phyloP scores from a whole-genome alignment of 2,329 filamentous ascomycete species.

The Colletotrichum phormii region DNA sequence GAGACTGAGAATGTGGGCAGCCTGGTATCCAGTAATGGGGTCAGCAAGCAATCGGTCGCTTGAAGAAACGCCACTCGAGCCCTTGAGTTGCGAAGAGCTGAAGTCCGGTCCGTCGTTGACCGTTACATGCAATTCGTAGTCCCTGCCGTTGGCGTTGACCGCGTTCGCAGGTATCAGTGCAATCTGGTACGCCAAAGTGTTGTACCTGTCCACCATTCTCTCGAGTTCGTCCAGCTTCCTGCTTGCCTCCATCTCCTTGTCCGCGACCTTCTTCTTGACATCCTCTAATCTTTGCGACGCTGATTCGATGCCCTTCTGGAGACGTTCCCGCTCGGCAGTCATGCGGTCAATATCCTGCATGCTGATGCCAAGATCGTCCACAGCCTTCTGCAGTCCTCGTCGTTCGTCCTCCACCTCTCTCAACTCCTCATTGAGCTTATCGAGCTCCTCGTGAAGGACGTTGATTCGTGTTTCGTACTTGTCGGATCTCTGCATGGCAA shows the following conservation, averaged over 20 bases:
- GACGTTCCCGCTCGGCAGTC: slow-evolving; percentile 92
- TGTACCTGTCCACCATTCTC: slow-evolving; percentile 88
- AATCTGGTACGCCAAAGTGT: slow-evolving; percentile 93
- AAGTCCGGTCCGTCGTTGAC: slow-evolving; percentile 85
- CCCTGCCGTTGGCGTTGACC: slow-evolving; percentile 83
- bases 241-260: slow-evolving; percentile 90
- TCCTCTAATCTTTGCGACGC: slow-evolving; percentile 84
- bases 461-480: slow-evolving; percentile 87
- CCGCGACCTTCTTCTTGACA: slow-evolving; percentile 81
- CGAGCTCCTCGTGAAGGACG: slow-evolving; percentile 87
- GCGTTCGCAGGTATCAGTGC: slow-evolving; percentile 88
- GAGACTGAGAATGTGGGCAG: slow-evolving; percentile 87
- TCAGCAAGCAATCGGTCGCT: slow-evolving; percentile 85
- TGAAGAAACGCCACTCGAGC: slow-evolving; percentile 59
- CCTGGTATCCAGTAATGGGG: slow-evolving; percentile 86
- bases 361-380: slow-evolving; percentile 93
- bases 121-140: slow-evolving; percentile 88
- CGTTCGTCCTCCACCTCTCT: slow-evolving; percentile 86
- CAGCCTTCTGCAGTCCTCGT: slow-evolving; percentile 80
- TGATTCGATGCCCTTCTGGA: slow-evolving; percentile 88
- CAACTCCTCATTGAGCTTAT: slow-evolving; percentile 80
- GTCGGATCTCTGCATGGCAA: slow-evolving; percentile 85
- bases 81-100: slow-evolving; percentile 65
- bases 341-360: slow-evolving; percentile 99
- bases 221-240: slow-evolving; percentile 93